Evolutionary conservation across 768 basidiomycete genomes (phyloP).

Genomic region (Harrya chromipes): DNA sequence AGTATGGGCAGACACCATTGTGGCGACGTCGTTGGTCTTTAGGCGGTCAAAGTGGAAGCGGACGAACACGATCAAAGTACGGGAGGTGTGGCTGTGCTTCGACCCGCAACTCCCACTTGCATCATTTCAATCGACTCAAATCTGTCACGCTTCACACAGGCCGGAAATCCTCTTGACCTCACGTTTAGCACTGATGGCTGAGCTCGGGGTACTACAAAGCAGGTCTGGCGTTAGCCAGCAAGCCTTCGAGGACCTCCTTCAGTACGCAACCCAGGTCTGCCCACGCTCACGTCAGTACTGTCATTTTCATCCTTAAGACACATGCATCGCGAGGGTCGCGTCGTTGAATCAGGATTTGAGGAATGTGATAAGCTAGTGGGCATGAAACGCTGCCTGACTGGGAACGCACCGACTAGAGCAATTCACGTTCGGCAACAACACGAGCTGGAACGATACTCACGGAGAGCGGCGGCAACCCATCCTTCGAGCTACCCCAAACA

Average conservation of each 20-base stretch:
- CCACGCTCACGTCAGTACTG: not conserved
- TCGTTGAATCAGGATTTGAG: no score
- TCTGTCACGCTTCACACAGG: no score
- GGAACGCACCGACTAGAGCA: no score
- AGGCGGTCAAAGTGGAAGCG: not conserved
- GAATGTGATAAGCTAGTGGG: no score
- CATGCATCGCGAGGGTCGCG: no score
- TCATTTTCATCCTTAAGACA: not conserved
- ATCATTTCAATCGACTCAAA: no score
- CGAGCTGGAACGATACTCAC: no score
- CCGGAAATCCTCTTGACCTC: conserved; percentile 67
- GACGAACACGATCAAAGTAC: not conserved
- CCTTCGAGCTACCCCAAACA: no score
- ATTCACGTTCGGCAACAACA: no score
- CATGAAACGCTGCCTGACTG: no score
- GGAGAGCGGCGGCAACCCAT: no score
- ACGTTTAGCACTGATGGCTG: conserved; percentile 61
- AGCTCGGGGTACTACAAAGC: conserved; percentile 52
- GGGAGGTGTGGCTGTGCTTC: conserved; percentile 21
- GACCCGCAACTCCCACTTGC: no score
- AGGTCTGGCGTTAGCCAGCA: conserved; percentile 50
- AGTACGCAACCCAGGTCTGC: conserved; percentile 69
- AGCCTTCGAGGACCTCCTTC: conserved; percentile 68
- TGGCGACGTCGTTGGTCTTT: not conserved
- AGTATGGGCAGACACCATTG: conserved; percentile 70